Percentiles rank a stretch among this genome's conserved stretches.
Evolutionary conservation across 2,329 filamentous ascomycete species (phyloP).

Genomic region (Venturia aucupariae): DNA sequence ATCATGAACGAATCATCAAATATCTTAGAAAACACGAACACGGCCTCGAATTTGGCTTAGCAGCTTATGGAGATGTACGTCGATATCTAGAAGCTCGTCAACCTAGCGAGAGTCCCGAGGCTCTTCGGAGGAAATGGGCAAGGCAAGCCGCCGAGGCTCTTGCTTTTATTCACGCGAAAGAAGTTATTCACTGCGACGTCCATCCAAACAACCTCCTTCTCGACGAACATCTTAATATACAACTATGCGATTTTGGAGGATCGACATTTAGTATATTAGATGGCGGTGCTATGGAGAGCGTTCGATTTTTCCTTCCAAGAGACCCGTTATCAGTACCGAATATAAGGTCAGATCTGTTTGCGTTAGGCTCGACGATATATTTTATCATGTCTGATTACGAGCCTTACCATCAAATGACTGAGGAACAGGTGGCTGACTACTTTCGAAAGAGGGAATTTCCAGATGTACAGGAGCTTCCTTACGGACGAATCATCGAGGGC

Average conservation of each 20-base stretch:
- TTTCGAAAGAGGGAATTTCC: slow-evolving; percentile 24
- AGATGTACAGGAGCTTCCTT: slow-evolving; percentile 20
- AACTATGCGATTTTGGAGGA: slow-evolving; percentile 31
- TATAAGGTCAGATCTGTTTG: slow-evolving; percentile 26
- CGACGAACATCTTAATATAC: slow-evolving; percentile 27
- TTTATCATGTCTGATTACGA: slow-evolving; percentile 26
- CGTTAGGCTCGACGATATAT: slow-evolving; percentile 29
- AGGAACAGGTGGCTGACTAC: slow-evolving; percentile 23
- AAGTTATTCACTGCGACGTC: slow-evolving; percentile 33
- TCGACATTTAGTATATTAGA: slow-evolving; percentile 25
- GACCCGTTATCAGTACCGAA: slow-evolving; percentile 18
- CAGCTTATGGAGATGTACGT: slow-evolving; percentile 16
- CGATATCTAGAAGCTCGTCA: slow-evolving; percentile 15
- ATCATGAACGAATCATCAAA: slow-evolving; percentile 17
- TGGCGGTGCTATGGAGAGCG: slow-evolving; percentile 20
- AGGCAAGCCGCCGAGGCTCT: slow-evolving; percentile 23
- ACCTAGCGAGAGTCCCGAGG: slow-evolving; percentile 14
- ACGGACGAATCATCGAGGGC: slow-evolving; percentile 22
- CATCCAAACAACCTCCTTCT: slow-evolving; percentile 33
- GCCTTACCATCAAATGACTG: slow-evolving; percentile 24
- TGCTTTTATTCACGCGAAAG: slow-evolving; percentile 27
- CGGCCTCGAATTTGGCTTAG: slow-evolving; percentile 16
- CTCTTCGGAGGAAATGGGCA: slow-evolving; percentile 16
- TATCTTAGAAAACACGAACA: slow-evolving; percentile 17
- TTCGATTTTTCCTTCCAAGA: slow-evolving; percentile 18